phyloP scores from a whole-genome alignment of 805 yeast species.

The Kurtzmaniella fragi region DNA sequence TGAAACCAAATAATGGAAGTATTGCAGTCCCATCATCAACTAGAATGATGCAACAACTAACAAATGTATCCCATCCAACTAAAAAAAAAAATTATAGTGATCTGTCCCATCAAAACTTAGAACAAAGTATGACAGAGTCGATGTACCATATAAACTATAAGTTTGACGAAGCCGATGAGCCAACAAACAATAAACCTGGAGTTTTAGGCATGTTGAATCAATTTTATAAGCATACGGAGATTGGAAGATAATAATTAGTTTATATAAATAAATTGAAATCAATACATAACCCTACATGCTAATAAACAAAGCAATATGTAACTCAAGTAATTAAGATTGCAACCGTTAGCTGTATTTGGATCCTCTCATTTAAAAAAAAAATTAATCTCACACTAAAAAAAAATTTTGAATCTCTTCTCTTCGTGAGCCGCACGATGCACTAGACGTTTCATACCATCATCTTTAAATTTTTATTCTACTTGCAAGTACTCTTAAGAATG shows the following conservation, averaged over 20 bases:
- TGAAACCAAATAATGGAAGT: neutral
- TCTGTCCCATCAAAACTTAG: neutral
- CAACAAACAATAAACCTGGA: slow-evolving; percentile 39
- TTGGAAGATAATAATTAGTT: slow-evolving; percentile 13
- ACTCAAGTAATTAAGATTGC: too few species aligned
- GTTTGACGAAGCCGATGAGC: slow-evolving; percentile 16
- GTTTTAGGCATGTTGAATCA: slow-evolving; percentile 80
- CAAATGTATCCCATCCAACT: neutral
- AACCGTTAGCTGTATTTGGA: too few species aligned
- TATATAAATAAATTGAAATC: too few species aligned
- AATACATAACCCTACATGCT: too few species aligned
- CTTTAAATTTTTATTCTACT: neutral
- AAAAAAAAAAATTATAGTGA: neutral
- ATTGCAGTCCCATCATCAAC: neutral
- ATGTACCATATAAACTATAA: slow-evolving; percentile 22
- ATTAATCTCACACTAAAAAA: neutral
- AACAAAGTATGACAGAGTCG: slow-evolving; percentile 16
- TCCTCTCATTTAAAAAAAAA: too few species aligned
- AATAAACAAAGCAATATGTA: too few species aligned
- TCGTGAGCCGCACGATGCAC: slow-evolving; percentile 13
- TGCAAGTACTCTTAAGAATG: slow-evolving; percentile 32
- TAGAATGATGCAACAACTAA: neutral
- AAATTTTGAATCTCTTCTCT: slow-evolving; percentile 1
- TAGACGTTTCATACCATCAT: neutral
- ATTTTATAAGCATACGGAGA: slow-evolving; percentile 53